These are phyloP conservation scores for Dioscorea dumetorum DNA, from an alignment of 106 monocot species.

Conservation along the genomic window DNA sequence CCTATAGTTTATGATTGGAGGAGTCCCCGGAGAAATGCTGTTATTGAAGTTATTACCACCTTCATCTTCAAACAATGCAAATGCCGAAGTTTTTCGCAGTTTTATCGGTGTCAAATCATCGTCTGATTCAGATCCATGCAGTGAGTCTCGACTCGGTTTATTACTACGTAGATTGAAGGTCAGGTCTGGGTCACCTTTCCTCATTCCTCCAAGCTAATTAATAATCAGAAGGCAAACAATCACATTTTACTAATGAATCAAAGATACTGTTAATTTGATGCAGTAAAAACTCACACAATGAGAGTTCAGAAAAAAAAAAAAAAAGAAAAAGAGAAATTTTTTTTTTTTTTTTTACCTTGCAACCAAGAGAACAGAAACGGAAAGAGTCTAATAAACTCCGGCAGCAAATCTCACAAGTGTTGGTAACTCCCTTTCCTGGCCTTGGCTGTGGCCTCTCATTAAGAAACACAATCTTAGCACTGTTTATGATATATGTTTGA, in stretches of 20 bases:
- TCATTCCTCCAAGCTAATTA: conserved; percentile 71
- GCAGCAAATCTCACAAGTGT: conserved; percentile 90
- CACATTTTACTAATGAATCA: no score
- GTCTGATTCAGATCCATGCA: conserved; percentile 41
- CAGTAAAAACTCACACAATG: no score
- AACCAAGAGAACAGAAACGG: conserved; percentile 96
- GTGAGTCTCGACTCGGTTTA: conserved; percentile 18
- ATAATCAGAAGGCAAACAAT: no score
- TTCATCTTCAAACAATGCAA: conserved; percentile 12
- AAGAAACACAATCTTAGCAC: conserved; percentile 94
- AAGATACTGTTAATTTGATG: no score
- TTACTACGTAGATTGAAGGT: conserved; percentile 39
- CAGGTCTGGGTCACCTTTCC: conserved; percentile 49
- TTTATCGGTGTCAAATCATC: conserved; percentile 41
- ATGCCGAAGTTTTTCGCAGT: conserved; percentile 22
- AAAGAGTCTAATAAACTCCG: conserved; percentile 81
- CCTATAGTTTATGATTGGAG: conserved; percentile 65
- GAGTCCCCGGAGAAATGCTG: conserved; percentile 71
- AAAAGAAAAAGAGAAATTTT: background rate
- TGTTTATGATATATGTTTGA: conserved; percentile 97
- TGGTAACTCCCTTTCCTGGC: conserved; percentile 89
- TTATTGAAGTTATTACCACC: conserved; percentile 3
- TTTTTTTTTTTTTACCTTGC: conserved; percentile 64
- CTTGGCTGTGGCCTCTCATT: conserved; percentile 93
- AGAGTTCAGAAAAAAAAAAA: no score